Percentiles rank a stretch among this genome's conserved stretches.
Conservation (phyloP, 768 basidiomycete genomes). For the Porphyrellus cyaneotinctus region DNA sequence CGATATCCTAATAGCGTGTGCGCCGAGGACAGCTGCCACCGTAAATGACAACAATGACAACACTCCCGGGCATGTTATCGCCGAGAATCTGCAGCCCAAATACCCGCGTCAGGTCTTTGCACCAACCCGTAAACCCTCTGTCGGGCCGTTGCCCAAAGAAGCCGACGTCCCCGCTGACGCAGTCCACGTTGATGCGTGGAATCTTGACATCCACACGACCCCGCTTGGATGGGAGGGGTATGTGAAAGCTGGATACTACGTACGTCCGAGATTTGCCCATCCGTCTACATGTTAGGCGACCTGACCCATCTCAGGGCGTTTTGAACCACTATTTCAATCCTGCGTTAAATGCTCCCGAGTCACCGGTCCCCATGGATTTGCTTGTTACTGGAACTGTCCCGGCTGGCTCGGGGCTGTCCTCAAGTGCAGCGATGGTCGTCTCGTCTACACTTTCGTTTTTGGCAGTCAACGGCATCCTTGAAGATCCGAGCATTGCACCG, state of each 20-base stretch:
- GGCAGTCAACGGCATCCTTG: slow-evolving; percentile 65
- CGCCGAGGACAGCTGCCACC: slow-evolving; percentile 32
- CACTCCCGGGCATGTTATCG: slow-evolving; percentile 52
- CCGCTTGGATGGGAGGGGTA: slow-evolving; percentile 83
- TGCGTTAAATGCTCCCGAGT: slow-evolving; percentile 4
- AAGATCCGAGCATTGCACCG: slow-evolving; percentile 13
- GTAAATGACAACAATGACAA: slow-evolving; percentile 22
- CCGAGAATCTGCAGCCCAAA: slow-evolving; percentile 57
- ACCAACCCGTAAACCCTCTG: slow-evolving; percentile 38
- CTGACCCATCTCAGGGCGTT: slow-evolving; percentile 47
- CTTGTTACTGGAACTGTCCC: slow-evolving; percentile 82
- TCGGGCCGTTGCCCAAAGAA: slow-evolving; percentile 25
- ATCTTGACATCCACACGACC: slow-evolving; percentile 61
- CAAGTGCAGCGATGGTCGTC: slow-evolving; percentile 88
- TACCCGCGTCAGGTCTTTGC: slow-evolving; percentile 59
- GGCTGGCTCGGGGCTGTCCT: slow-evolving; percentile 81
- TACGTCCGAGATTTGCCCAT: slow-evolving; percentile 34
- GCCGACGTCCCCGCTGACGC: slow-evolving; percentile 29
- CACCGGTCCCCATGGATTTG: slow-evolving; percentile 55
- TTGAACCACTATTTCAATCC: slow-evolving; percentile 55
- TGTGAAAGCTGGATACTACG: slow-evolving; percentile 82
- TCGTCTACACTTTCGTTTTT: slow-evolving; percentile 80
- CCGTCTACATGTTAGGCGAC: not conserved
- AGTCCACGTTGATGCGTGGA: slow-evolving; percentile 54
- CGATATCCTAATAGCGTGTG: slow-evolving; percentile 78